These are phyloP conservation scores for Deinandra increscens DNA, from an alignment of 129 eudicot genomes.

Conservation along the genomic window DNA sequence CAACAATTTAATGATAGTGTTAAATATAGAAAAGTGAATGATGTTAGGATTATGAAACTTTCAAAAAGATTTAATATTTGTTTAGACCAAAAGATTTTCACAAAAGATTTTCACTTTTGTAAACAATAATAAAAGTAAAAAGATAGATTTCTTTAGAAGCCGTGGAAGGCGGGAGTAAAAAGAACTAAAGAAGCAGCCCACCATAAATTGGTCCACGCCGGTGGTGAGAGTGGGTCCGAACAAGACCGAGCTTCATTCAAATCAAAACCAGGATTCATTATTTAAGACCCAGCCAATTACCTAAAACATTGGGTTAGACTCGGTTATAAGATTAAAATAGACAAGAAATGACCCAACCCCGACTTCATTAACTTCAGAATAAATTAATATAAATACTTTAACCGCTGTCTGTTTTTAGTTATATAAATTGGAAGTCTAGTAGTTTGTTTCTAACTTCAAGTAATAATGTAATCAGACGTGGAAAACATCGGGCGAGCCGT, in stretches of 20 bases:
- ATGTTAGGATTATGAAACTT: background rate
- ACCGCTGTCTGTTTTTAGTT: background rate
- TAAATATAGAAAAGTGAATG: no score
- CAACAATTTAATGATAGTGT: no score
- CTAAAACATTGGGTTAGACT: background rate
- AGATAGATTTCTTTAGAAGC: background rate
- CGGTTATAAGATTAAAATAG: background rate
- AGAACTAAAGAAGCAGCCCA: background rate
- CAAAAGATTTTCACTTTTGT: background rate
- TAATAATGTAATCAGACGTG: no score
- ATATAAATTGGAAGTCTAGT: background rate
- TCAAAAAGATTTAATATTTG: background rate
- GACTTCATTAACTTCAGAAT: background rate
- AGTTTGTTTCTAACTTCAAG: background rate
- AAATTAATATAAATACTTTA: background rate
- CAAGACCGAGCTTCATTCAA: slow-evolving; percentile 11
- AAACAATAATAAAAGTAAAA: background rate
- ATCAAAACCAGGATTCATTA: background rate
- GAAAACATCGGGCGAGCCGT: no score
- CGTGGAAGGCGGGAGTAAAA: background rate
- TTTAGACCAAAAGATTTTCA: background rate
- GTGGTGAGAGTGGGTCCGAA: slow-evolving; percentile 14
- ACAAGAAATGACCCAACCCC: background rate
- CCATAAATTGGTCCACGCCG: slow-evolving; percentile 3
- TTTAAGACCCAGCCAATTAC: slow-evolving; percentile 2